Conservation (phyloP, 257 asterid genomes). For the Lycium ferocissimum region DNA sequence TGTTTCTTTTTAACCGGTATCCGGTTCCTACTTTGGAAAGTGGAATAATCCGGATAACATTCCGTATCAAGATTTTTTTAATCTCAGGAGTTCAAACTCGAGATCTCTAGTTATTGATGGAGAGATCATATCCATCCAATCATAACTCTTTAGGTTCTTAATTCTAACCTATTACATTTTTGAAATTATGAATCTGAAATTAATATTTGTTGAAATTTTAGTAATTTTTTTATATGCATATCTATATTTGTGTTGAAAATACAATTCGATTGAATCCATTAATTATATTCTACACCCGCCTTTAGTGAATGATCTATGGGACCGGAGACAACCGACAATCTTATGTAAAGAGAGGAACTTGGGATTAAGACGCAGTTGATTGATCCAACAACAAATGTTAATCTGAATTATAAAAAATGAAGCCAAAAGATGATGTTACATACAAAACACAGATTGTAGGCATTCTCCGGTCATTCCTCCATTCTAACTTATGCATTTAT, state of each 20-base stretch:
- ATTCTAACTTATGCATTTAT: conserved; percentile 20
- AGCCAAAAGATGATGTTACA: neutral
- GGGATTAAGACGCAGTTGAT: neutral
- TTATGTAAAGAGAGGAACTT: neutral
- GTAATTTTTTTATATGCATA: neutral
- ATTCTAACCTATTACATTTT: neutral
- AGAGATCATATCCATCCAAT: too few relatives aligned
- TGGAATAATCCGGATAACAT: too few relatives aligned
- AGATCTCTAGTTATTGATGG: too few relatives aligned
- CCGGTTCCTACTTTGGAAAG: too few relatives aligned
- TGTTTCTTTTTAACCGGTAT: too few relatives aligned
- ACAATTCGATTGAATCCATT: neutral
- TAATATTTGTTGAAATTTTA: neutral
- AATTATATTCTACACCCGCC: neutral
- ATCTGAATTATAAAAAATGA: neutral
- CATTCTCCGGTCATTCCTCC: neutral
- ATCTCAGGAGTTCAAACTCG: too few relatives aligned
- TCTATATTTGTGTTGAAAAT: neutral
- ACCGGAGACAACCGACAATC: neutral
- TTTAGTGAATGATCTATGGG: neutral
- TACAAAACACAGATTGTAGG: neutral
- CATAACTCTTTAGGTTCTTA: neutral
- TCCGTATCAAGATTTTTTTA: too few relatives aligned
- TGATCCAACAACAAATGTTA: neutral
- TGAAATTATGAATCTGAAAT: neutral